A percentile compares a stretch with the other conserved stretches of the same genome.
Conservation (phyloP, 805 yeast genomes). For the Yamadazyma philogaea region DNA sequence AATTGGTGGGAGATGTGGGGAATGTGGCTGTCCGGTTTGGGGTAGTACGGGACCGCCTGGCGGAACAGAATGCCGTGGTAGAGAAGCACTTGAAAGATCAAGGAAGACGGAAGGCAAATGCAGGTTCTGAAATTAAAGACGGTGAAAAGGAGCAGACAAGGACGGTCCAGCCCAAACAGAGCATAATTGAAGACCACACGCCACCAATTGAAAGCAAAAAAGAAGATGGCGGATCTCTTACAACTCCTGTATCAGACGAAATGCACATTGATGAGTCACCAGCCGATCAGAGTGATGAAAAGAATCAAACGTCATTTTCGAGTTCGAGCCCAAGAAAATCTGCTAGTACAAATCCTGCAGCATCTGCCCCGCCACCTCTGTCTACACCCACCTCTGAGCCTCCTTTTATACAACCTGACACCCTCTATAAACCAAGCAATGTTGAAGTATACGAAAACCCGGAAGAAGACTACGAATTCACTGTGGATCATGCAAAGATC, state of each 20-base stretch:
- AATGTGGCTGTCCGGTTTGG: conserved; percentile 27
- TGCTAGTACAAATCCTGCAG: too few species aligned
- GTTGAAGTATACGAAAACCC: conserved; percentile 34
- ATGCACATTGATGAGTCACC: not conserved
- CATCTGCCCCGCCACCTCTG: too few species aligned
- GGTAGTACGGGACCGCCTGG: conserved; percentile 14
- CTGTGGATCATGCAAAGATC: conserved; percentile 34
- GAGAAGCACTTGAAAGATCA: conserved; percentile 19
- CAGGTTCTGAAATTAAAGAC: not conserved
- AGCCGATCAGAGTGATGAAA: not conserved
- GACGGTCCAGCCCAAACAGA: too few species aligned
- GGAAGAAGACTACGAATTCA: conserved; percentile 40
- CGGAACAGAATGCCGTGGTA: conserved; percentile 23
- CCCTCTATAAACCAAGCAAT: conserved; percentile 13
- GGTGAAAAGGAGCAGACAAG: not conserved
- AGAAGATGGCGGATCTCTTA: too few species aligned
- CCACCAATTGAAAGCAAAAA: too few species aligned
- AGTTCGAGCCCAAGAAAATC: not conserved
- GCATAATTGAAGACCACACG: too few species aligned
- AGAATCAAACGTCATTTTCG: not conserved
- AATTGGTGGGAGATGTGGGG: conserved; percentile 20
- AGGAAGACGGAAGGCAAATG: conserved; percentile 6
- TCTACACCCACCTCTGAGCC: not conserved
- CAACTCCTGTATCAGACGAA: not conserved
- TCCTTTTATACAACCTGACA: not conserved